Base-by-base conservation (phyloP, 2,329 filamentous ascomycete species). In the Alternaria atra region DNA sequence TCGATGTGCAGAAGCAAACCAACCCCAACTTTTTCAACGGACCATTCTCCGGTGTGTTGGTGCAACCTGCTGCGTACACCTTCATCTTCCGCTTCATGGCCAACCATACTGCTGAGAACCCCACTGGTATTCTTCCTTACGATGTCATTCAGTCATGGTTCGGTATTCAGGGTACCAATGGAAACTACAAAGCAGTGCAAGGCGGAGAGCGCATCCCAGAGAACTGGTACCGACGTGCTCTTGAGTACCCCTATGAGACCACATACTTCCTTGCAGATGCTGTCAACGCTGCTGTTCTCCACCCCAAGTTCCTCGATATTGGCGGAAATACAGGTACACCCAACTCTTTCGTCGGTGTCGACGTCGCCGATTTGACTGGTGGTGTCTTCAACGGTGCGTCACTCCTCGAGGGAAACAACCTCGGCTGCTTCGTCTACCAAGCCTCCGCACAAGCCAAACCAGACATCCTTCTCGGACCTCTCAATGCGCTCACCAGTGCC, bases 11-110 rank as follows among this genome's bases (percentile, higher is more conserved):
- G 34, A 63, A 64, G 12, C 34, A 37, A 2, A 64, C 62, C 10
- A 72, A 71, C 57, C 63, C 67, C 1, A 51, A 68, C 20, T 72
- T 70, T 40, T 72, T 72, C 61, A 71, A 67, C 23, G 69, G 69
- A 1, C 69, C 69, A 1, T 71, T 72, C 29, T 55, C 64, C 1
- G 69, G 69, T 12, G 51, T 72, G 13, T 53, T 71, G 42, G 69
- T 72, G 51, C 69, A 72, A 61, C 68, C 69, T 30, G 69, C 69
- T 23, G 69, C 68, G 44, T 72, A 72, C 43, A 67, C 68, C 5
- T 72, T 72, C 53, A 72, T 72, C 52, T 72, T 61, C 52, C 68
- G 69, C 17, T 71, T 72, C 63, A 72, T 72, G 69, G 69, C 69
- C 1, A 71, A 72, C 25, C 69, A 72, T 34, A 67, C 62, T 23